phyloP scores from a whole-genome alignment of 2,329 filamentous ascomycete genomes.

The Phialophora expanda region DNA sequence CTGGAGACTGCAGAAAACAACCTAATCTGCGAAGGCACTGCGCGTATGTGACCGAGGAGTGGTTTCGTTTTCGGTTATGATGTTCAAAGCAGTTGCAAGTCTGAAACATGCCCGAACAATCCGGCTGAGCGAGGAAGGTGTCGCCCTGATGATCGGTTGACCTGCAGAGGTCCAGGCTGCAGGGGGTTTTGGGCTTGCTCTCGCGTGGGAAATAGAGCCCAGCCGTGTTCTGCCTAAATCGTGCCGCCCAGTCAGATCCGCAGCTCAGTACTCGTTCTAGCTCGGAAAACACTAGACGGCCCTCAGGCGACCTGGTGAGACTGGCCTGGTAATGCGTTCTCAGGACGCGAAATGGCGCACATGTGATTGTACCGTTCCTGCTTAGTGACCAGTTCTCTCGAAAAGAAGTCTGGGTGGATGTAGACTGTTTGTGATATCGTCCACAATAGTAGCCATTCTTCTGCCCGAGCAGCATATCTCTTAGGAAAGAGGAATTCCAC shows the following conservation, averaged over 20 bases:
- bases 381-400: too few species aligned
- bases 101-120: neutral
- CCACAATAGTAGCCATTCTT: neutral
- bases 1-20: neutral
- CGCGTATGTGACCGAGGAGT: neutral
- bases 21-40: neutral
- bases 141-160: neutral
- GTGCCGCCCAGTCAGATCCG: neutral
- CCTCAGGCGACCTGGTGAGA: neutral
- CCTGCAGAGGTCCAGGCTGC: neutral
- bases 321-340: neutral
- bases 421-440: too few species aligned
- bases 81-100: neutral
- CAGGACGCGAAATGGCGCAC: neutral
- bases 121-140: neutral
- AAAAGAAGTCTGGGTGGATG: too few species aligned
- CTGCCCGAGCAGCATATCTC: neutral
- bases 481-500: neutral
- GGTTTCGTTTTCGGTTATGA: neutral
- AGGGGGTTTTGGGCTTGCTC: neutral
- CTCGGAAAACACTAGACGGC: neutral
- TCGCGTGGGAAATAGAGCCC: neutral
- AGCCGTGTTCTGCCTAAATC: neutral
- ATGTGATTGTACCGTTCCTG: neutral
- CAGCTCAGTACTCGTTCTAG: too few species aligned